Evolutionary conservation across 768 basidiomycete genomes (phyloP).

Genomic region (Leccinum barrowsii): DNA sequence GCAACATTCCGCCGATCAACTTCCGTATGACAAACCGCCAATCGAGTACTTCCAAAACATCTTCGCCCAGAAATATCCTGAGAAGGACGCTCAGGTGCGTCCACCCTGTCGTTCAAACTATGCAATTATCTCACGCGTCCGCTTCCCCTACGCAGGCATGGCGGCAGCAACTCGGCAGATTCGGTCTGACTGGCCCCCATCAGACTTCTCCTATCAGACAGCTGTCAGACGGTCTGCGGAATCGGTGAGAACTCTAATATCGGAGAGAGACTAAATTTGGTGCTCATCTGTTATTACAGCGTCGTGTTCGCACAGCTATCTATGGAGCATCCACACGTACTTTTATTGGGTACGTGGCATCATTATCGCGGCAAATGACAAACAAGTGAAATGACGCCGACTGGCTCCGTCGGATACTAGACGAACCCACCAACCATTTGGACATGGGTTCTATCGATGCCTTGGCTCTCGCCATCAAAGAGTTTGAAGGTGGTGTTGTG

Average conservation of each 20-base stretch:
- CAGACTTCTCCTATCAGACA: constrained; percentile 93
- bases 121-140: constrained; percentile 8
- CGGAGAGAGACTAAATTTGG: not conserved
- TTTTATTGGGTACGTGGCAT: constrained; percentile 64
- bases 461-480: constrained; percentile 91
- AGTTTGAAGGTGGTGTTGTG: constrained; percentile 96
- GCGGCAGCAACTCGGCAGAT: constrained; percentile 92
- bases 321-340: constrained; percentile 96
- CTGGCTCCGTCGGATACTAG: constrained; percentile 33
- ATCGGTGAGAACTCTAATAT: constrained; percentile 56
- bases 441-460: constrained; percentile 99
- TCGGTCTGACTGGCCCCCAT: constrained; percentile 91
- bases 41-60: constrained; percentile 89
- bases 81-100: constrained; percentile 76
- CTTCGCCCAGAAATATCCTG: constrained; percentile 83
- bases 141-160: constrained; percentile 57
- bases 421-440: constrained; percentile 96
- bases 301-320: constrained; percentile 96
- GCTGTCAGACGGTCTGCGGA: constrained; percentile 92
- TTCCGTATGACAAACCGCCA: constrained; percentile 88
- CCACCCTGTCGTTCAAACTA: constrained; percentile 3
- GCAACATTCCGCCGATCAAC: constrained; percentile 97
- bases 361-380: constrained; percentile 8
- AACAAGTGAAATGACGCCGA: constrained; percentile 1
- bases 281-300: constrained; percentile 36